A percentile compares a stretch with the other conserved stretches of the same genome.
Conservation (phyloP, 2,329 filamentous ascomycete species). For the Chaetomium globosum region DNA sequence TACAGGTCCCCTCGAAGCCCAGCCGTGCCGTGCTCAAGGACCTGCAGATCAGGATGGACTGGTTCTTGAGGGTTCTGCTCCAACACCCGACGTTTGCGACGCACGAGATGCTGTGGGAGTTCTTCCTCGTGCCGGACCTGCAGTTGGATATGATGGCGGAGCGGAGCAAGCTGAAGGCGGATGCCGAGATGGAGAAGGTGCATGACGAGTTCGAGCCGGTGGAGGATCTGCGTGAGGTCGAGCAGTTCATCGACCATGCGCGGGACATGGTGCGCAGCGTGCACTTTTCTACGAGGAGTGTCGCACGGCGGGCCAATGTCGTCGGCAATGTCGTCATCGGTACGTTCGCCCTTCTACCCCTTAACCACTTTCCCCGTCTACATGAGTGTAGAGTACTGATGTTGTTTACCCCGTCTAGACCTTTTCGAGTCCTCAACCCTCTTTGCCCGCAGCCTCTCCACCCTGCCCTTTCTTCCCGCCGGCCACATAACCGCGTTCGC, state of each 20-base stretch:
- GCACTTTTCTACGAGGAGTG: constrained; percentile 78
- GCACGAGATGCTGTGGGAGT: constrained; percentile 98
- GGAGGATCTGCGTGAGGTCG: constrained; percentile 81
- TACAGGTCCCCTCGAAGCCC: constrained; percentile 89
- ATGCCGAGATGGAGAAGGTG: constrained; percentile 79
- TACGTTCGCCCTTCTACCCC: constrained; percentile 42
- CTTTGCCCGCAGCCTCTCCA: constrained; percentile 55
- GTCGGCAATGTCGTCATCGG: constrained; percentile 66
- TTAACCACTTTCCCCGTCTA: not conserved
- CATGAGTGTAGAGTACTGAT: not conserved
- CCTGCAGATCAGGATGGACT: constrained; percentile 82
- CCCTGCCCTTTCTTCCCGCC: constrained; percentile 67
- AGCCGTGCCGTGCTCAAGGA: constrained; percentile 85
- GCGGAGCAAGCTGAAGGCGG: constrained; percentile 82
- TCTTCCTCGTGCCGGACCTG: constrained; percentile 94
- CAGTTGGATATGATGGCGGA: constrained; percentile 88
- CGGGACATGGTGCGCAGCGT: constrained; percentile 85
- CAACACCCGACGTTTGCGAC: constrained; percentile 89
- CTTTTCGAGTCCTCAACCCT: constrained; percentile 66
- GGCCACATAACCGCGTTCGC: constrained; percentile 71
- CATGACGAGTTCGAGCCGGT: constrained; percentile 87
- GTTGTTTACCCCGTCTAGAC: constrained; percentile 49
- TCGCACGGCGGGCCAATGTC: constrained; percentile 77
- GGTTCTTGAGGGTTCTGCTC: constrained; percentile 83
- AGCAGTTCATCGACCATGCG: constrained; percentile 89